phyloP scores from a whole-genome alignment of 1,284 basidiomycete genomes.

The Sanghuangporus sanghuang region DNA sequence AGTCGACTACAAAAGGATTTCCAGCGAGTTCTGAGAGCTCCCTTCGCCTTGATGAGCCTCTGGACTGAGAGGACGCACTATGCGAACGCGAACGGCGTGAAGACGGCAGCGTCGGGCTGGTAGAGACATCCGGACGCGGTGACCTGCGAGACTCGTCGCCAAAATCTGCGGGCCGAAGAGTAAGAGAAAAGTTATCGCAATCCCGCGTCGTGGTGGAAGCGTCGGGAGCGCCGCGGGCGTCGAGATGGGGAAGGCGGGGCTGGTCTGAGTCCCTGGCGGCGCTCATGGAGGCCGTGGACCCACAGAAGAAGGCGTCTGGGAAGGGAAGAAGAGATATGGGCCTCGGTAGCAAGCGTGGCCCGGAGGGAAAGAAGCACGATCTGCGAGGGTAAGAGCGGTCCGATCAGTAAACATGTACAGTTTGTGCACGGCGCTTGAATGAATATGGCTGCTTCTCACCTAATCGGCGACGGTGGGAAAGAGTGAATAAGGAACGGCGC shows the following conservation, averaged over 20 bases:
- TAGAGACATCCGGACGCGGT: background rate
- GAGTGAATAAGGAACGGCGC: background rate
- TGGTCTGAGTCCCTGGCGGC: background rate
- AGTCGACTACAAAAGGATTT: background rate
- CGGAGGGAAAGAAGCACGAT: background rate
- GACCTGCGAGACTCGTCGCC: background rate
- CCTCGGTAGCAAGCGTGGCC: background rate
- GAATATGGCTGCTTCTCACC: slow-evolving; percentile 1
- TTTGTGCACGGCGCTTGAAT: background rate
- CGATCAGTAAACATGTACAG: slow-evolving; percentile 1
- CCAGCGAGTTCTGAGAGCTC: background rate
- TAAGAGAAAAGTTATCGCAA: background rate
- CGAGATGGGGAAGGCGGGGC: background rate
- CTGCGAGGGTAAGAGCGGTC: background rate
- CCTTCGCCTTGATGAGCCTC: background rate
- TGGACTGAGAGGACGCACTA: background rate
- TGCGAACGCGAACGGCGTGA: background rate
- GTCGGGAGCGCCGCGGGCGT: background rate
- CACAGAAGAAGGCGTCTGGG: slow-evolving; percentile 2
- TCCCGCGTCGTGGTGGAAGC: background rate
- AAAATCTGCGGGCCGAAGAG: slow-evolving; percentile 3
- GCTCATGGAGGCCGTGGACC: background rate
- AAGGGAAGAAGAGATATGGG: background rate
- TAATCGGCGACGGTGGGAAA: background rate
- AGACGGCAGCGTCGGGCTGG: background rate